Percentiles rank a stretch among this genome's conserved stretches.
phyloP scores from a whole-genome alignment of 1,284 basidiomycete species.

The Somion occarium region DNA sequence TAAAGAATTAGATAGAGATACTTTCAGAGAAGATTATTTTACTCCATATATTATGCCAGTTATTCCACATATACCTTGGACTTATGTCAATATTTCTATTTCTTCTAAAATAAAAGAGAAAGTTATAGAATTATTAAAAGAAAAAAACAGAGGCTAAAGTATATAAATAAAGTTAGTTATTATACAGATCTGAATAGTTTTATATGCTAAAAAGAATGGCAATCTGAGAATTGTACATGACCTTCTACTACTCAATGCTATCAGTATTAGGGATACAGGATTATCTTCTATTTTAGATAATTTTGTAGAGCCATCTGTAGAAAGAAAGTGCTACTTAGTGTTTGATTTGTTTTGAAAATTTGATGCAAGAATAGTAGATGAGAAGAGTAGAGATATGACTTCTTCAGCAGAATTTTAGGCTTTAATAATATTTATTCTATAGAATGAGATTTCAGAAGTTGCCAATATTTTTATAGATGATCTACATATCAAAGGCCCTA shows the following conservation, averaged over 20 bases:
- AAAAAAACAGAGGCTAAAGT: slow-evolving; percentile 29
- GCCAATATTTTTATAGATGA: slow-evolving; percentile 30
- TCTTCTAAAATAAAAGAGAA: slow-evolving; percentile 31
- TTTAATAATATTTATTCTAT: slow-evolving; percentile 29
- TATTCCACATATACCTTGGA: slow-evolving; percentile 32
- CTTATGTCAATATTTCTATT: slow-evolving; percentile 33
- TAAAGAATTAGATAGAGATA: slow-evolving; percentile 29
- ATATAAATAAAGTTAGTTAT: slow-evolving; percentile 32
- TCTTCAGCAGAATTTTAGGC: slow-evolving; percentile 31
- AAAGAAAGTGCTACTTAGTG: slow-evolving; percentile 8
- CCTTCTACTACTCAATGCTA: slow-evolving; percentile 23
- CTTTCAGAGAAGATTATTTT: slow-evolving; percentile 31
- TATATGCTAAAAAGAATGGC: slow-evolving; percentile 35
- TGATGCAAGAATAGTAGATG: slow-evolving; percentile 17
- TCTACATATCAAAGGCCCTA: slow-evolving; percentile 20
- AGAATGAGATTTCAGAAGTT: slow-evolving; percentile 29
- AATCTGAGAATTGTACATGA: slow-evolving; percentile 30
- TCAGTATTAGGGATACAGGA: slow-evolving; percentile 14
- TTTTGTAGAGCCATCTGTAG: slow-evolving; percentile 15
- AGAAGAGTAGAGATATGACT: slow-evolving; percentile 23
- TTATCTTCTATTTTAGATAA: slow-evolving; percentile 13
- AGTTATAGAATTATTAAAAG: slow-evolving; percentile 27
- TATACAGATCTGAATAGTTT: slow-evolving; percentile 36
- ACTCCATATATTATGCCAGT: slow-evolving; percentile 28
- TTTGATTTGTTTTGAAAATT: slow-evolving; percentile 13